Evolutionary conservation across 2,329 filamentous ascomycete species (phyloP).

Genomic region (Paecilomyces sp.): DNA sequence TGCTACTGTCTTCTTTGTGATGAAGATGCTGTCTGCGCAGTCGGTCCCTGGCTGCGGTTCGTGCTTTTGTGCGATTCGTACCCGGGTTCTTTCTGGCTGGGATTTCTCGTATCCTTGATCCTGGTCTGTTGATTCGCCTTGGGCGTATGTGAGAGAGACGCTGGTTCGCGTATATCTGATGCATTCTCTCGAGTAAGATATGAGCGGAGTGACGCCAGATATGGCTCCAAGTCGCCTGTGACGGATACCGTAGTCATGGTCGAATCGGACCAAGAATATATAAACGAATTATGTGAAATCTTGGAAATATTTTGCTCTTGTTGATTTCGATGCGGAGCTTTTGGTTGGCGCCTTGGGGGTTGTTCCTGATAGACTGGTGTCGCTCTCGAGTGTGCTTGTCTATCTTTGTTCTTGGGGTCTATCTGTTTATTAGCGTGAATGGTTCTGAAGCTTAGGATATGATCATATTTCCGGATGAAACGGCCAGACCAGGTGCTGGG

Average conservation of each 20-base stretch:
- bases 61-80: not conserved
- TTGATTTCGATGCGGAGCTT: not conserved
- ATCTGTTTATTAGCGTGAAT: constrained; percentile 13
- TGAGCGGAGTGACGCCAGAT: constrained; percentile 21
- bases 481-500: not conserved
- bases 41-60: not conserved
- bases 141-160: not conserved
- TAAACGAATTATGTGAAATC: not conserved
- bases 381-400: not conserved
- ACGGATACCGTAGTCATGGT: constrained; percentile 23
- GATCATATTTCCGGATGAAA: not conserved
- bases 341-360: not conserved
- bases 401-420: constrained; percentile 3
- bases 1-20: not conserved
- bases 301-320: not conserved
- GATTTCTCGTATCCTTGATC: not conserved
- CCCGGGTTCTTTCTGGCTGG: constrained; percentile 30
- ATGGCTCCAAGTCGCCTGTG: constrained; percentile 21
- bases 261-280: not conserved
- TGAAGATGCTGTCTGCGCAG: not conserved
- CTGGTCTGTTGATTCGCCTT: not conserved
- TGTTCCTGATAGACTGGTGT: not conserved
- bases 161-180: not conserved
- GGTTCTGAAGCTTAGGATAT: constrained; percentile 2
- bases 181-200: constrained; percentile 12